These are phyloP conservation scores for Hygrophorus russula DNA, from an alignment of 768 basidiomycete species.

Conservation along the genomic window DNA sequence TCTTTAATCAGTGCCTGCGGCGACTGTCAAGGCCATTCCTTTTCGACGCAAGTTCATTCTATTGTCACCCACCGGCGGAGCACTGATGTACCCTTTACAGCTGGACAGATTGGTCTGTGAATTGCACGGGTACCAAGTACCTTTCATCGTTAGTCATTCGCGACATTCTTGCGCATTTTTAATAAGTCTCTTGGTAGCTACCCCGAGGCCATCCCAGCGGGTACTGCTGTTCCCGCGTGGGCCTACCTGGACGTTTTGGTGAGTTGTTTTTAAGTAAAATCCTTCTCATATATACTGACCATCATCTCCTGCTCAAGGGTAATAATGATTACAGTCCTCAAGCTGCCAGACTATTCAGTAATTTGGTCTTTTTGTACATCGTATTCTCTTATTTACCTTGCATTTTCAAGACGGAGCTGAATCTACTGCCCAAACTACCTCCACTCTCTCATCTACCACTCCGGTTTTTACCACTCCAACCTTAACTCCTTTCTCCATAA, in stretches of 20 bases:
- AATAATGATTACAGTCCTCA: background rate
- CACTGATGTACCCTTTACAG: slow-evolving; percentile 16
- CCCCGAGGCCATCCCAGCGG: slow-evolving; percentile 34
- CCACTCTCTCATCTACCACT: background rate
- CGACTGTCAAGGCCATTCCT: slow-evolving; percentile 36
- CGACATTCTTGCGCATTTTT: background rate
- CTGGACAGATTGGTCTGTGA: slow-evolving; percentile 41
- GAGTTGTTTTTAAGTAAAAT: slow-evolving; percentile 1
- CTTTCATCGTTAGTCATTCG: slow-evolving; percentile 15
- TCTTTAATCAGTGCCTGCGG: slow-evolving; percentile 47
- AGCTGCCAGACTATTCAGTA: background rate
- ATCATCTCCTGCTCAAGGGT: background rate
- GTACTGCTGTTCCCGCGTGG: slow-evolving; percentile 47
- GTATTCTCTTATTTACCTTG: background rate
- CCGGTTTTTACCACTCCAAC: too few relatives aligned
- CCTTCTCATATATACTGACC: too few relatives aligned
- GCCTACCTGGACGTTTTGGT: slow-evolving; percentile 47
- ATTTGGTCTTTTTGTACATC: background rate
- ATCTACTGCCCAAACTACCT: slow-evolving; percentile 1
- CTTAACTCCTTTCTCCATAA: slow-evolving; percentile 2
- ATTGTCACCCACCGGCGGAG: background rate
- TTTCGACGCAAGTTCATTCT: slow-evolving; percentile 19
- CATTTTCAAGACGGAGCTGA: slow-evolving; percentile 8
- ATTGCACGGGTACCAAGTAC: slow-evolving; percentile 33
- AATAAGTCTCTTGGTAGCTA: slow-evolving; percentile 21